Base-by-base conservation (phyloP, 1,284 basidiomycete species). In the Wolfiporia cocos region DNA sequence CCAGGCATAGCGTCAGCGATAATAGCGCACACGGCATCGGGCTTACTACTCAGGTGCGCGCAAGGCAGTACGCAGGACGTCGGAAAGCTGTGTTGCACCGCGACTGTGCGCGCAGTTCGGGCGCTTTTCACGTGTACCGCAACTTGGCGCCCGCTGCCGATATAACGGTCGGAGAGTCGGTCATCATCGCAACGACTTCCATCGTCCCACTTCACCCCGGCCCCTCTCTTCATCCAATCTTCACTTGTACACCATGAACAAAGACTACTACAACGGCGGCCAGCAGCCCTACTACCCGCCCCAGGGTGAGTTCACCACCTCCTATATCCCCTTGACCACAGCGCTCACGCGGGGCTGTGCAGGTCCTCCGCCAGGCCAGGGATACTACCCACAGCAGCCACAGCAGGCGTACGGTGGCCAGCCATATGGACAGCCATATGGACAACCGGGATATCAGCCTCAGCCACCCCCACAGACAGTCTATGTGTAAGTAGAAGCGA, bases 321-420 rank as follows among this genome's bases (percentile, higher is more conserved):
- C 9, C 18, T 35, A 15, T 20, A 30, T 6, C 21, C 37, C 20
- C 4, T n/a, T 39, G 20, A 30, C 34, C 3, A n/a, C 26, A 14
- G 26, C 26, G 21, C 22, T 10, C 10, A 14, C 12, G 20, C 23
- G 34, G 19, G 10, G 35, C 31, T n/a, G 29, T 44, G 15, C 57
- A 79, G 79, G 78, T 26, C 71, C 75, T 31, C 75, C 76, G 21
- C 75, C 66, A 23, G 69, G 68, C n/a, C 77, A 79, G 51, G 81
- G 79, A 30, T 86, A 86, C 60, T 86, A 87, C 55, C 86, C 86
- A 42, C 83, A 86, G 59, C 76, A 80, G 62, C 86, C 86, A 12
- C 78, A 75, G 47, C 79, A 83, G 53, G 68, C 81, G 0, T 86
- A 88, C 58, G 73, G 79, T 44, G 73, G 71, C 15, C 68, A 69